Conservation (phyloP, 331 rosid genomes). For the Saraca asoca region DNA sequence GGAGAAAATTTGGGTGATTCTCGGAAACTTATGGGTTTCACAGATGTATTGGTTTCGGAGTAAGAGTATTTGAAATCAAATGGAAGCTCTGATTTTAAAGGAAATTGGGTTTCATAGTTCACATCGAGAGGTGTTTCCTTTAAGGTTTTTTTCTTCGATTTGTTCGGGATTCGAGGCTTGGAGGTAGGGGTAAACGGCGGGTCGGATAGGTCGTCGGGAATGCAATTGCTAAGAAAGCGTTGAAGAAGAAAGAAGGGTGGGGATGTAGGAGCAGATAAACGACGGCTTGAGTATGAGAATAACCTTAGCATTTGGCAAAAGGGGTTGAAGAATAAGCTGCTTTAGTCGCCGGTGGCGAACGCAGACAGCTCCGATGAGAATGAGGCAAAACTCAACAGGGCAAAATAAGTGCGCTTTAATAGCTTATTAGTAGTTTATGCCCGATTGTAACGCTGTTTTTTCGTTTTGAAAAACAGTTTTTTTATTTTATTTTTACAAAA, state of each 20-base stretch:
- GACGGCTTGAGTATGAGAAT: constrained; percentile 5
- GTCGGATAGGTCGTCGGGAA: constrained; percentile 46
- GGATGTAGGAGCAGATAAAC: constrained; percentile 8
- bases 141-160: constrained; percentile 7
- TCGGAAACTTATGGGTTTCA: constrained; percentile 68
- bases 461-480: too few relatives aligned
- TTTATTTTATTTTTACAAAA: too few relatives aligned
- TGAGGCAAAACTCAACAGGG: too few relatives aligned
- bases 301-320: constrained; percentile 29
- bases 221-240: constrained; percentile 34
- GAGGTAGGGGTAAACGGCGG: constrained; percentile 70
- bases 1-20: constrained; percentile 91
- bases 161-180: constrained; percentile 39
- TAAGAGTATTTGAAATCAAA: constrained; percentile 85
- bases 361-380: too few relatives aligned
- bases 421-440: too few relatives aligned
- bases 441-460: too few relatives aligned
- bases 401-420: too few relatives aligned
- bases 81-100: constrained; percentile 73
- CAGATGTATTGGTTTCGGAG: constrained; percentile 58
- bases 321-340: background rate
- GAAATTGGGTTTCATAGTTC: constrained; percentile 32
- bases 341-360: background rate
- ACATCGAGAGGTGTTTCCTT: constrained; percentile 29
- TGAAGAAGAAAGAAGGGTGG: background rate